Conservation (phyloP, 495 filamentous ascomycete genomes). For the Bacidia rubella region DNA sequence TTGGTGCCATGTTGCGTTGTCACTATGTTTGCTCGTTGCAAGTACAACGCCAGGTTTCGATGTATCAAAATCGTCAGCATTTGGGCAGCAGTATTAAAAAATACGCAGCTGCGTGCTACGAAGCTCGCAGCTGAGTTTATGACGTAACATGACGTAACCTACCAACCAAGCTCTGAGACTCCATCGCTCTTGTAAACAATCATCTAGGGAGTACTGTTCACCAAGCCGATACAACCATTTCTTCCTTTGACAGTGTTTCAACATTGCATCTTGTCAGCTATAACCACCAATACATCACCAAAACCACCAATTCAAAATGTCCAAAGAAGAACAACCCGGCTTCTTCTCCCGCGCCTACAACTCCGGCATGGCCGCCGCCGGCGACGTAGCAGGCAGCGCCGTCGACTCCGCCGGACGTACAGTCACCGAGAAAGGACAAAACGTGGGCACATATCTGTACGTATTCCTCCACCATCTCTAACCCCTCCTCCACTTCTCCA, state of each 20-base stretch:
- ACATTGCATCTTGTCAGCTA: not conserved
- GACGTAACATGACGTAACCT: not conserved
- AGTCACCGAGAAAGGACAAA: slow-evolving; percentile 5
- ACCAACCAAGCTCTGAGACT: not conserved
- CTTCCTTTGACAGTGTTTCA: not conserved
- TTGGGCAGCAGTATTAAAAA: no score
- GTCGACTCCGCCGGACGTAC: slow-evolving; percentile 8
- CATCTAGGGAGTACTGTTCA: not conserved
- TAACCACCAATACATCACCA: not conserved
- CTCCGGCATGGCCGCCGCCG: slow-evolving; percentile 3
- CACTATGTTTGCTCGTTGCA: no score
- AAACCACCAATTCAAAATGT: not conserved
- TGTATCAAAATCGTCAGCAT: no score
- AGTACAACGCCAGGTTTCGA: no score
- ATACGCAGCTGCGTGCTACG: no score
- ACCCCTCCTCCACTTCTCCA: not conserved
- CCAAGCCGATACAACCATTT: not conserved
- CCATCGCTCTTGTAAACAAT: not conserved
- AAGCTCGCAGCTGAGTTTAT: no score
- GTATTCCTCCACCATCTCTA: not conserved
- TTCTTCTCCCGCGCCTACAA: slow-evolving; percentile 1
- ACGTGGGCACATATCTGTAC: slow-evolving; percentile 1
- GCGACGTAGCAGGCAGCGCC: slow-evolving; percentile 4
- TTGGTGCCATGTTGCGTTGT: no score
- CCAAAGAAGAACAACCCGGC: not conserved